Conservation (phyloP, 1,284 basidiomycete species). For the Sanghuangporus baumii region DNA sequence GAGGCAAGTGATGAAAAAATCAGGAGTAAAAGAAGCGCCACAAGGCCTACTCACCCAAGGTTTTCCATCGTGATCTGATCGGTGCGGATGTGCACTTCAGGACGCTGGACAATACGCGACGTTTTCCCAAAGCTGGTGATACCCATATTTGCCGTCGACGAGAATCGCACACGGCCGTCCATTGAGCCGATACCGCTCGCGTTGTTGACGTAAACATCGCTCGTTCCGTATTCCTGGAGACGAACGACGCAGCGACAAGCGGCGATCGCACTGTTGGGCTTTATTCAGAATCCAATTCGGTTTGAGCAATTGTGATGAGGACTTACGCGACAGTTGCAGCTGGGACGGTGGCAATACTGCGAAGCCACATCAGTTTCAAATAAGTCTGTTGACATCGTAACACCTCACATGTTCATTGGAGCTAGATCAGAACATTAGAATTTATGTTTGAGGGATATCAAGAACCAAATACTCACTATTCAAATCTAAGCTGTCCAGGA, state of each 20-base stretch:
- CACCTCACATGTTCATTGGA: conserved; percentile 59
- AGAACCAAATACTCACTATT: conserved; percentile 40
- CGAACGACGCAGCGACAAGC: conserved; percentile 63
- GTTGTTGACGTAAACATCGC: conserved; percentile 44
- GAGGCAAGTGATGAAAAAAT: not conserved
- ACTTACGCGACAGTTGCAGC: conserved; percentile 59
- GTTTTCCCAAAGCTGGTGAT: conserved; percentile 15
- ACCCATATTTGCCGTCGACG: conserved; percentile 4
- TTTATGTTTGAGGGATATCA: conserved; percentile 4
- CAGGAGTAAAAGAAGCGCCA: not conserved
- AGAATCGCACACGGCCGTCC: conserved; percentile 8
- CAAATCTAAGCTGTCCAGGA: conserved; percentile 52
- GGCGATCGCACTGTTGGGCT: conserved; percentile 44
- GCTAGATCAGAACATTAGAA: conserved; percentile 29
- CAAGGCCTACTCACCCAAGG: conserved; percentile 17
- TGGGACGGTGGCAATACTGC: conserved; percentile 35
- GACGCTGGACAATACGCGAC: conserved; percentile 27
- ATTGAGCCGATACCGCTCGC: conserved; percentile 30
- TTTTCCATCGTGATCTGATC: conserved; percentile 49
- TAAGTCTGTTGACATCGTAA: not conserved
- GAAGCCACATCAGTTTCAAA: conserved; percentile 7
- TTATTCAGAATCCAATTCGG: not conserved
- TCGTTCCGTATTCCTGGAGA: conserved; percentile 45
- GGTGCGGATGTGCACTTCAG: conserved; percentile 53
- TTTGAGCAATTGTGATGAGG: not conserved